Conservation (phyloP, 2,329 filamentous ascomycete species). For the Penicillium sp. region DNA sequence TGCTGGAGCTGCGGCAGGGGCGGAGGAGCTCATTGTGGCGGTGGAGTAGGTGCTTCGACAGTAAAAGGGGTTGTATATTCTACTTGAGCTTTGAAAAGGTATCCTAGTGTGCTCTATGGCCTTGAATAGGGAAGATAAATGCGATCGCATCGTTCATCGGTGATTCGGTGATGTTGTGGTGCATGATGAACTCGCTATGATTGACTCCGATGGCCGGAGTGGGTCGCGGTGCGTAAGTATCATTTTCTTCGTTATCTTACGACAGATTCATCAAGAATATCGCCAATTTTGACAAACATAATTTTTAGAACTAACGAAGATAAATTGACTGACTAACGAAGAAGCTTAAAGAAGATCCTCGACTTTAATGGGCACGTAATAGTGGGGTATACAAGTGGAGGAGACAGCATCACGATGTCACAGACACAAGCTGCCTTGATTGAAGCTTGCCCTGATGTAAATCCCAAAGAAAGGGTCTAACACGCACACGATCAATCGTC, state of each 20-base stretch:
- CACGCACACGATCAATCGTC: slow-evolving; percentile 1
- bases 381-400: slow-evolving; percentile 11
- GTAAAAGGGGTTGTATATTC: background rate
- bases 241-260: background rate
- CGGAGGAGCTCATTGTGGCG: slow-evolving; percentile 14
- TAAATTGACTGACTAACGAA: background rate
- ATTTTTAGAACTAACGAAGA: background rate
- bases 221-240: slow-evolving; percentile 7
- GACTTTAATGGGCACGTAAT: background rate
- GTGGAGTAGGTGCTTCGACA: background rate
- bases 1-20: slow-evolving; percentile 6
- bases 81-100: background rate
- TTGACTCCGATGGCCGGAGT: slow-evolving; percentile 12
- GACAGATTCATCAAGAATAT: background rate
- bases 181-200: background rate
- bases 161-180: background rate
- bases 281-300: background rate
- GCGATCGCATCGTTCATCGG: background rate
- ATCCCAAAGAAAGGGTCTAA: slow-evolving; percentile 10
- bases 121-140: background rate
- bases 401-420: slow-evolving; percentile 17
- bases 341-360: background rate
- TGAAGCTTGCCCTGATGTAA: slow-evolving; percentile 9
- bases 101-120: background rate
- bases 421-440: slow-evolving; percentile 13